Evolutionary conservation across 139 green algal genomes (phyloP).

Genomic region (Bryopsis sp.): DNA sequence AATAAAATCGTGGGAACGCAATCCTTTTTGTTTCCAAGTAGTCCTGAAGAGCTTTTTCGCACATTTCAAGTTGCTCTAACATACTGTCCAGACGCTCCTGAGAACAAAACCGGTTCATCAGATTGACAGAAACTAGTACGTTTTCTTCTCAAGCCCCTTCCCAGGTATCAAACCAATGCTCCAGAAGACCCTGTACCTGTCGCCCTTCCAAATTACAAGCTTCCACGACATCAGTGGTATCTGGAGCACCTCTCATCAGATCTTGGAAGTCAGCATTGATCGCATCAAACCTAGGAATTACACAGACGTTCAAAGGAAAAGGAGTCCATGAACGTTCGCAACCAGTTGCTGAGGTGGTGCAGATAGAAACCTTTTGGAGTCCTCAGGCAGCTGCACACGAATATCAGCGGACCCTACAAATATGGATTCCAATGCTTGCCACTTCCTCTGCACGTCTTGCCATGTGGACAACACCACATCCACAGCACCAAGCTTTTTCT

Average conservation of each 20-base stretch:
- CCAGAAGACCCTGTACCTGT: no score
- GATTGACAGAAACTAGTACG: no score
- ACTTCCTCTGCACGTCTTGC: conserved; percentile 84
- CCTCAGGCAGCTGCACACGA: conserved; percentile 81
- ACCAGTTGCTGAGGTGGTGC: no score
- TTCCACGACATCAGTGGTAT: conserved; percentile 76
- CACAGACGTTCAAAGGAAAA: background rate
- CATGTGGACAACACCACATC: conserved; percentile 70
- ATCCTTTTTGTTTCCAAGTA: conserved; percentile 89
- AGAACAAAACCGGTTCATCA: conserved; percentile 71
- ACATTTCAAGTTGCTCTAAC: conserved; percentile 78
- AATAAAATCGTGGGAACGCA: conserved; percentile 92
- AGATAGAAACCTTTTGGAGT: conserved; percentile 61
- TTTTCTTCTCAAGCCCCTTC: no score
- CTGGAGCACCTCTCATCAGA: conserved; percentile 61
- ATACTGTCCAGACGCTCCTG: conserved; percentile 81
- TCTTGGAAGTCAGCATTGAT: conserved; percentile 82
- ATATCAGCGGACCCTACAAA: conserved; percentile 84
- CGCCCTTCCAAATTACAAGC: conserved; percentile 79
- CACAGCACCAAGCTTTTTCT: conserved; percentile 77
- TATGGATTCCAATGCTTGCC: conserved; percentile 81
- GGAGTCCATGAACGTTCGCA: background rate
- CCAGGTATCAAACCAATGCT: no score
- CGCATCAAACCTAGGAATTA: conserved; percentile 46
- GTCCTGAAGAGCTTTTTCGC: conserved; percentile 88